A percentile compares a stretch with the other conserved stretches of the same genome.
Evolutionary conservation across 257 asterid genomes (phyloP).

Genomic region (Henckelia pumila): DNA sequence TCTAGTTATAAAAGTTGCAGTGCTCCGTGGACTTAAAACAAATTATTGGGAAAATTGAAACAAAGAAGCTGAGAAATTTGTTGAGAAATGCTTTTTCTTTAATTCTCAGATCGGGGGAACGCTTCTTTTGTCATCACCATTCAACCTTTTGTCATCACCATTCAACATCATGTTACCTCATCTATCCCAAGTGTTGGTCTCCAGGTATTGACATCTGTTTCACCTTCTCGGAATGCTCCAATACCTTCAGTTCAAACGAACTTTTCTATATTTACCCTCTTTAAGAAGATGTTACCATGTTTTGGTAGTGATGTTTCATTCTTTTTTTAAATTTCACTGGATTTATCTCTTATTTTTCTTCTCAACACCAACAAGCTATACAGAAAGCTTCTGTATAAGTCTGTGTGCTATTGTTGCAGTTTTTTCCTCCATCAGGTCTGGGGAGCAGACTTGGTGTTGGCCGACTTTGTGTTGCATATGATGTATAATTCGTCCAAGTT

Average conservation of each 20-base stretch:
- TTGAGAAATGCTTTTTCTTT: slow-evolving; percentile 14
- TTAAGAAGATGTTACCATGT: neutral
- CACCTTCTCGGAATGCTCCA: slow-evolving; percentile 6
- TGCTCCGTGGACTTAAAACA: no score
- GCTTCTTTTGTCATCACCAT: slow-evolving; percentile 52
- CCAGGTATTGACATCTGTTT: slow-evolving; percentile 58
- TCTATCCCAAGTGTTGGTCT: slow-evolving; percentile 90
- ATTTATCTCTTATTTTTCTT: slow-evolving; percentile 11
- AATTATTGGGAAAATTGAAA: neutral
- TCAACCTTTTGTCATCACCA: no score
- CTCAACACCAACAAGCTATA: neutral
- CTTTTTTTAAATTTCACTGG: neutral
- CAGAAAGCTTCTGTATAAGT: slow-evolving; percentile 9
- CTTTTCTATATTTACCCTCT: neutral
- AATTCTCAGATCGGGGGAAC: slow-evolving; percentile 47
- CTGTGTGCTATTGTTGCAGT: neutral
- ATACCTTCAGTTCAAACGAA: neutral
- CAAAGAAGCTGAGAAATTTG: no score
- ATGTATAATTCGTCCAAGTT: slow-evolving; percentile 53
- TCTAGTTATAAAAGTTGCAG: no score
- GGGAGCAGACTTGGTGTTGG: slow-evolving; percentile 85
- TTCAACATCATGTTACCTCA: slow-evolving; percentile 86
- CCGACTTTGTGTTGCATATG: slow-evolving; percentile 83
- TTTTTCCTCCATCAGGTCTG: slow-evolving; percentile 54
- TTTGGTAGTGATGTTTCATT: slow-evolving; percentile 2